Base-by-base conservation (phyloP, 2,329 filamentous ascomycete species). In the Botryotinia calthae region DNA sequence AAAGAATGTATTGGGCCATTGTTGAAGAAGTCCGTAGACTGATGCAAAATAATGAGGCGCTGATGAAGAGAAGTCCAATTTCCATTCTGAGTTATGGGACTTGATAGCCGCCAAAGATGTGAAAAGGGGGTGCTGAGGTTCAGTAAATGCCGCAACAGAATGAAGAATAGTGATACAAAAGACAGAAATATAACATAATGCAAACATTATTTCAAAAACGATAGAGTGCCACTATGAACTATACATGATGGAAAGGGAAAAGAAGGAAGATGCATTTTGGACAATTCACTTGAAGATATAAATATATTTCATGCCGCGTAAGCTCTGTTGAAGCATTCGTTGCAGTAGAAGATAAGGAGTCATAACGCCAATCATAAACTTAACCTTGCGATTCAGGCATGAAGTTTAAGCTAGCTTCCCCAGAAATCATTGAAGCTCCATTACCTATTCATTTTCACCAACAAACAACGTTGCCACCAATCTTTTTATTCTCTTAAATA, bases 1-100 rank as follows among this genome's bases (percentile, higher is more conserved):
- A 66, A 86, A 86, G 76, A 86, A 84, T 1, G 85, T 86, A 78
- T 87, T 86, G 56, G 83, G 80, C 83, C 84, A 86, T 79, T 87
- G 84, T 73, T 86, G 83, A 6, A 87, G 79, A 6, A 87, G 81
- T 4, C 83, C 82, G 72, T 84, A 82, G 4, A 83, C 79, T 2
- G 85, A 85, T 51, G 84, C 83, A 77, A 87, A 86, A 56, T 86
- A 82, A 74, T 86, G 84, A 5, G 85, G 85, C 12, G 83, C 81
- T 20, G 84, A 75, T 2, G 84, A 86, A 2, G 84, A 84, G 78
- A 84, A 87, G 78, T 86, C 85, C 72, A 86, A 79, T 22, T 76
- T 78, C 78, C 81, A 80, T 64, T 46, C 37, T 44, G 42, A 20
- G 10, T 40, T 44, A 10, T 54, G 28, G 20, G 42, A 28, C 9